Evolutionary conservation across 1,139 yeast genomes (phyloP), one percentile per base, ranked within the genome.

Genomic region (Saccharomyces hybrid): DNA sequence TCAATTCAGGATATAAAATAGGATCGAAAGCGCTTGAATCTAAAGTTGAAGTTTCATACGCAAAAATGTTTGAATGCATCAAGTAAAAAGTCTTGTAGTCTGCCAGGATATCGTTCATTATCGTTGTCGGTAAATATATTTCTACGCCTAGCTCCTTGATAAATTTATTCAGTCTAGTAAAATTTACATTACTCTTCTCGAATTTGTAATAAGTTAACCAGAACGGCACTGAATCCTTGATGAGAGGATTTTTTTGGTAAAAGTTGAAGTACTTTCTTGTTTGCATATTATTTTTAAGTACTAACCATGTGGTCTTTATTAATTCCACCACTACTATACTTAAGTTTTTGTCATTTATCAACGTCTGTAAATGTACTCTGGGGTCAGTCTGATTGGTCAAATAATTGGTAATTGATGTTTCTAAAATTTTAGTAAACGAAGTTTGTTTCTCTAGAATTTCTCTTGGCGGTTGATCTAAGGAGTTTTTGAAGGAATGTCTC

Each of bases 141-240:
- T 74, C 63, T 1, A 61, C 65, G 31, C 77, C 78, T 34, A 83
- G 64, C 50, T 75, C 73, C 26, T 72, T 66, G 5, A 82, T 70
- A 14, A 84, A 71, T 47, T 69, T 70, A 34, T 72, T 67, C 47
- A 83, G 61, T 60, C 80, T 80, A 28, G 62, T 63, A 48, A 75
- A 71, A 58, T 82, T 79, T 31, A 73, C 71, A 52, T 73, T 72
- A 0, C 61, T 54, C 29, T 74, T 64, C 60, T 84, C 86, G 62
- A 78, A 81, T 50, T 80, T 78, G 55, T 84, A 75, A 58, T 71
- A 82, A 50, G 77, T 75, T 19, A 71, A 67, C 90, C 90, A 85
- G 60, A 83, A 85, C 24, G 74, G 64, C 2, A 69, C 67, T 1
- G 82, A 79, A 4, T 70, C 64, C 51, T 69, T 68, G 34, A 83